Base-by-base conservation (phyloP, 2,329 filamentous ascomycete genomes). In the Botrytis galanthina region DNA sequence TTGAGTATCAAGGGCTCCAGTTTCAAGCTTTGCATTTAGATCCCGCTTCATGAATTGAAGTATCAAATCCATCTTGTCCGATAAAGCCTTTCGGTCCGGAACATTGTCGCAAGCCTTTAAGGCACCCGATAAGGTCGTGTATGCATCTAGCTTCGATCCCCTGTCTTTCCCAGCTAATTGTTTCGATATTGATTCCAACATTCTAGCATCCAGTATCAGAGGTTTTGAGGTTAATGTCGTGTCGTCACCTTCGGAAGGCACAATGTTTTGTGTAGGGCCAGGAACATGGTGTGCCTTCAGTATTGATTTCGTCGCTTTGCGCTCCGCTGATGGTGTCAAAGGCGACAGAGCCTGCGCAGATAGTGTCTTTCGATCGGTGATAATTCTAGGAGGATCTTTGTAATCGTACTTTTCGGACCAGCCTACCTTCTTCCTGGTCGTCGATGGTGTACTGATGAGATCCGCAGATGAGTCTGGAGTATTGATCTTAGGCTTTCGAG, bases 41-140 rank as follows among this genome's bases (percentile, higher is more conserved):
- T 99, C 96, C 74, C 95, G 88, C 78, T 92, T 90, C 72, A 98
- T 93, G 80, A 94, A 97, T 74, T 94, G 91, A 77, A 90, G 89
- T 74, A 98, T 87, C 4, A 93, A 83, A 18, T 87, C 87, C 86
- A 98, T 91, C 82, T 96, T 97, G 69, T 89, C 88, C 73, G 90
- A 87, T 72, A 97, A 85, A 18, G 90, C 90, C 73, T 92, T 88
- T 51, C 89, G 85, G 77, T 96, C 92, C 0, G 94, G 94, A 22
- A 97, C 84, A 77, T 93, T 92, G 75, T 95, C 93, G 73, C 95
- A 97, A 9, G 92, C 88, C 81, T 93, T 93, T 78, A 98, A 85
- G 6, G 91, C 90, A 48, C 90, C 88, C 46, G 92, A 89, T 62
- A 99, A 85, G 79, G 92, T 92, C 80, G 91, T 90, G 80, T 99